Evolutionary conservation across 805 yeast genomes (phyloP), one percentile per base, ranked within the genome.

Genomic region (Barnettozyma californica): DNA sequence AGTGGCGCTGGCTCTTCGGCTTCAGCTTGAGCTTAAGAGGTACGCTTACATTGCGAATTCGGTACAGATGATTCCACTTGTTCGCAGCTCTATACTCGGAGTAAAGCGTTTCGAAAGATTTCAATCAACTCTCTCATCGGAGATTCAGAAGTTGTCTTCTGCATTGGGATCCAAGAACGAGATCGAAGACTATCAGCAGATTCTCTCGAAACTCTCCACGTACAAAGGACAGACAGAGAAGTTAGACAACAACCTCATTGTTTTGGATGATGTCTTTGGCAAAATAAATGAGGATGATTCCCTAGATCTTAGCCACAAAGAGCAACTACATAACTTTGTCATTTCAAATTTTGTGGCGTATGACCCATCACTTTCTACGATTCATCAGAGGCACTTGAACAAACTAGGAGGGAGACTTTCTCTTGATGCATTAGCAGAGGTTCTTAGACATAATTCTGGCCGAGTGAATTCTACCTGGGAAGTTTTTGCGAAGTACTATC

Each of bases 391-490:
- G 45, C 56, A 61, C 16, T 49, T 69, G 36, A 23, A 48, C 5
- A 56, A 55, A 23, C 35, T 63, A 7, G 58, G 62, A 1, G 54
- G 57, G 10, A 35, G 45, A 6, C 31, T 67, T 14, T 55, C 61
- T 2, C 20, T 46, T 9, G 51, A 54, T 2, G 61, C 72, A 1
- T 37, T 69, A 4, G 45, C 53, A 4, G 61, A 67, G 47, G 62
- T 77, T 23, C 64, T 77, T 6, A 58, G 59, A 29, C 51, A 66
- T 37, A 80, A 80, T 52, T 81, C 83, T 3, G 83, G 83, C 11
- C 64, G 84, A 48, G 82, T 74, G 1, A 64, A 65, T 44, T 62
- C 69, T n/a, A 70, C 80, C 16, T 70, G 75, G 72, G 81, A 78
- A 45, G 55, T 78, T 10, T 71, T 71, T 46, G 53, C 62, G 10